Conservation (phyloP, 1,139 yeast species). For the Pneumocystis jirovecii region DNA sequence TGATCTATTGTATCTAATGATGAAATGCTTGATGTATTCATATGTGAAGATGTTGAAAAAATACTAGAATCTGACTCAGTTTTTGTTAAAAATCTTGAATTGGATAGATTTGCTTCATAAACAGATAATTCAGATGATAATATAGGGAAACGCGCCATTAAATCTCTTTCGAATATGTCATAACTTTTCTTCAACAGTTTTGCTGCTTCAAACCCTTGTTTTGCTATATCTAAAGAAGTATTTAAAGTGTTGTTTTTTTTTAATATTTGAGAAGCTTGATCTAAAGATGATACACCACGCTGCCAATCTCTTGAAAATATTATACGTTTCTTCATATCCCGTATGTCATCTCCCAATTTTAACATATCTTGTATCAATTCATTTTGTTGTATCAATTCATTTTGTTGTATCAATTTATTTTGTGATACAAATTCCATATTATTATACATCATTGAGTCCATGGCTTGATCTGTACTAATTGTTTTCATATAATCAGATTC, state of each 20-base stretch:
- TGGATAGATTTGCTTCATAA: background rate
- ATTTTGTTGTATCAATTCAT: background rate
- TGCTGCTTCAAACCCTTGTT: background rate
- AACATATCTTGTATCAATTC: background rate
- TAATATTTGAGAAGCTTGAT: background rate
- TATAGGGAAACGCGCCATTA: background rate
- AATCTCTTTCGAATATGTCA: background rate
- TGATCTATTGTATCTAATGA: background rate
- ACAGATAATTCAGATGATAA: background rate
- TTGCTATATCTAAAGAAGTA: background rate
- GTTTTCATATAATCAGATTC: background rate
- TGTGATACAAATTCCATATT: background rate
- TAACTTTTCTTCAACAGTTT: background rate
- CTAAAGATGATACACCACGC: background rate
- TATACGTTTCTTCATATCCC: background rate
- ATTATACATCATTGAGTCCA: background rate
- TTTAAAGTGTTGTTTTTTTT: background rate
- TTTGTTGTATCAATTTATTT: background rate
- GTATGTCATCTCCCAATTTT: background rate
- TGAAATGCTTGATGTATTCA: background rate
- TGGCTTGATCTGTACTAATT: background rate
- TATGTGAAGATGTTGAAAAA: background rate
- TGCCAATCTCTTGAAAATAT: background rate
- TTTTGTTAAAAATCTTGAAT: background rate
- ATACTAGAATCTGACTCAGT: background rate